Evolutionary conservation across 352 stramenopile genomes (phyloP), one percentile per base, ranked within the genome.

Genomic region (Phytophthora megakarya): DNA sequence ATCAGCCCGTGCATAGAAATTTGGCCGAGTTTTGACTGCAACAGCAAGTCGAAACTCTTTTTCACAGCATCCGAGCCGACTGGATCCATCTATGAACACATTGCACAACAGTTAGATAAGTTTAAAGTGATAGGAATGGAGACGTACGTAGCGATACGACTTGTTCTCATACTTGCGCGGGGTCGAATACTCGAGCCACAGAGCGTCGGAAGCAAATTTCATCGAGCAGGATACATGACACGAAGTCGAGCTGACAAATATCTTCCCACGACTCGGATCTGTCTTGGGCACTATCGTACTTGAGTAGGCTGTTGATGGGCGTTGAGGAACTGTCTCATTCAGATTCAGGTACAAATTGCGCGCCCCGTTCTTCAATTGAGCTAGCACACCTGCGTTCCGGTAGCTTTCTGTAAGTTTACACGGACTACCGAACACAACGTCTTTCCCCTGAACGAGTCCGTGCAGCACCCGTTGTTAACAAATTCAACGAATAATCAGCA

Each of bases 41-140:
- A n/a, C 21, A 59, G 13, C 28, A 65, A 7, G n/a, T 60, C 57
- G n/a, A 65, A 65, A n/a, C 42, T 65, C 39, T 65, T 65, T 18
- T 50, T 65, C 6, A 55, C 43, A 21, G 45, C 23, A 9, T 66
- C 32, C 7, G 48, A 4, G n/a, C 21, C 55, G 19, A 42, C 32
- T 21, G 28, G 23, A 11, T 40, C 45, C 33, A 56, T 49, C 54
- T 62, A 45, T 4, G 21, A 21, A 47, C 3, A 47, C 30, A 11
- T 15, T 11, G 8, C 30, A 35, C 30, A 35, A 35, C 3, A 2
- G 30, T 35, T 35, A 35, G 26, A 43, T 9, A 9, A 22, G 3
- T 10, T 3, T 44, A 19, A 1, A 23, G n/a, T 25, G 25, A 26
- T 9, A 35, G 6, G 15, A 37, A 15, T 30, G 32, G 3, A 11